A percentile compares a stretch with the other conserved stretches of the same genome.
Conservation (phyloP, 768 basidiomycete species). For the Dendrothele bispora region DNA sequence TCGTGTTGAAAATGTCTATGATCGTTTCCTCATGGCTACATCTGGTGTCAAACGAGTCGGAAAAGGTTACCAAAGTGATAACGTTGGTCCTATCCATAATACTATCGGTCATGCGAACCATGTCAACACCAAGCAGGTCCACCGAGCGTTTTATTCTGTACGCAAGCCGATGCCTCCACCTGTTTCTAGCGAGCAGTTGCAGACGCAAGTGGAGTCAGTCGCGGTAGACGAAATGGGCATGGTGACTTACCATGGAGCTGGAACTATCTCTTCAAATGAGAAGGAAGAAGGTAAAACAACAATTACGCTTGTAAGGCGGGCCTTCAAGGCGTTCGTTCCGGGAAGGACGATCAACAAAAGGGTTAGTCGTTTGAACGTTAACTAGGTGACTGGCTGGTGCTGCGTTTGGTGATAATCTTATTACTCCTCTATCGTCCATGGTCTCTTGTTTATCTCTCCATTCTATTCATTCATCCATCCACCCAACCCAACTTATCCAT, state of each 20-base stretch:
- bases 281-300: constrained; percentile 52
- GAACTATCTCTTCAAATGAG: constrained; percentile 20
- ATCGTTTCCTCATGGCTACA: constrained; percentile 81
- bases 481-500: too few relatives aligned
- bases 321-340: constrained; percentile 76
- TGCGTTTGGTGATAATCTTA: too few relatives aligned
- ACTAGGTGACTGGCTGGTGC: too few relatives aligned
- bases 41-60: constrained; percentile 79
- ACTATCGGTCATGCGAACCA: constrained; percentile 21
- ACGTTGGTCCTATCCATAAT: constrained; percentile 42
- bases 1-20: constrained; percentile 73
- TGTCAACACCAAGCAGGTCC: constrained; percentile 32
- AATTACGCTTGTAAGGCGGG: constrained; percentile 61
- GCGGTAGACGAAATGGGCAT: constrained; percentile 70
- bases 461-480: too few relatives aligned
- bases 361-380: constrained; percentile 42
- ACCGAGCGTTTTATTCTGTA: constrained; percentile 45
- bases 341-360: constrained; percentile 55
- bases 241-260: constrained; percentile 34
- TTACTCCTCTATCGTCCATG: too few relatives aligned
- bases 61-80: constrained; percentile 79
- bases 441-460: too few relatives aligned
- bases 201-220: constrained; percentile 40
- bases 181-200: constrained; percentile 63
- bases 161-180: constrained; percentile 69